phyloP scores from a whole-genome alignment of 306 rosid species.

The Aeschynomene evenia region DNA sequence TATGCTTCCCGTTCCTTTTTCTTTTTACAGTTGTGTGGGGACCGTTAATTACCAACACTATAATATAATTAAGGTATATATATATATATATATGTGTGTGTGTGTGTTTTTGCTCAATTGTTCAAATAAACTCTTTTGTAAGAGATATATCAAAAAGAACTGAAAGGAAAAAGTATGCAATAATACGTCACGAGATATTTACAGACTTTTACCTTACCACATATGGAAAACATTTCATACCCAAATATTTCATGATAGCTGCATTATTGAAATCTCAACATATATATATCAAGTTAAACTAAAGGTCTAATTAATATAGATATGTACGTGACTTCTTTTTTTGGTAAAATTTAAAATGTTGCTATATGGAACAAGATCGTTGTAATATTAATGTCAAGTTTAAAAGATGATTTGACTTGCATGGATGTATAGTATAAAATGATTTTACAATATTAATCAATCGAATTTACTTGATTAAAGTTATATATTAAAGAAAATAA shows the following conservation, averaged over 20 bases:
- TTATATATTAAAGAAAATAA: too few relatives aligned
- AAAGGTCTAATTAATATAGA: too few relatives aligned
- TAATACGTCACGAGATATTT: neutral
- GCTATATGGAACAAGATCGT: neutral
- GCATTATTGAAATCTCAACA: constrained; percentile 2
- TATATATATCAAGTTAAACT: too few relatives aligned
- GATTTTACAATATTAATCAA: too few relatives aligned
- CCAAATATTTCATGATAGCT: neutral
- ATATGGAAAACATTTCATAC: neutral
- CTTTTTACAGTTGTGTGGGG: constrained; percentile 30
- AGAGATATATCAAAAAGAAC: neutral
- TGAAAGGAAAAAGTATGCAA: neutral
- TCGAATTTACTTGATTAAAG: too few relatives aligned
- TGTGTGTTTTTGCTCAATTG: too few relatives aligned
- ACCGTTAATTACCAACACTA: constrained; percentile 32
- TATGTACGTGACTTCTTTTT: neutral
- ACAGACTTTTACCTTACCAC: neutral
- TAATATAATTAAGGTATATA: neutral
- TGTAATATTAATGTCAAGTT: too few relatives aligned
- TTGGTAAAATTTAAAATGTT: too few relatives aligned
- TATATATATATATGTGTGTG: neutral
- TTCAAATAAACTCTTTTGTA: neutral
- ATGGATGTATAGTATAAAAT: too few relatives aligned
- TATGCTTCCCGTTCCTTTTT: constrained; percentile 1
- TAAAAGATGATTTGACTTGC: too few relatives aligned